Base-by-base conservation (phyloP, 768 basidiomycete genomes). In the Kwoniella europaea region DNA sequence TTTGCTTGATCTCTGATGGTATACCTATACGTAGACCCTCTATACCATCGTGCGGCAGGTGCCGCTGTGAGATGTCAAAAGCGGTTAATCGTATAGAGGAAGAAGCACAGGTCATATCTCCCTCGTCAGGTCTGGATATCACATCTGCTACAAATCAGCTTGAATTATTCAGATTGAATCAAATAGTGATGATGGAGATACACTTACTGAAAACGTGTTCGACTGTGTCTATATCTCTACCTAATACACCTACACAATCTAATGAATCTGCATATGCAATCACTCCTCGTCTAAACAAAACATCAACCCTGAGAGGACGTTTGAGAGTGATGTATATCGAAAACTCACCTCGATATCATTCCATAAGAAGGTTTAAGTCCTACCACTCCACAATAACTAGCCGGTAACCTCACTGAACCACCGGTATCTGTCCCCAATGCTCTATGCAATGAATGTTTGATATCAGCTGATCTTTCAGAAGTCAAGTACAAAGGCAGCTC, bases 291-390 rank as follows among this genome's bases (percentile, higher is more conserved):
- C 95, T 93, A 54, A 1, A 29, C n/a, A n/a, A n/a, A n/a, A n/a
- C n/a, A n/a, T n/a, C n/a, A n/a, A n/a, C n/a, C n/a, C n/a, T n/a
- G n/a, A n/a, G n/a, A n/a, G n/a, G n/a, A n/a, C n/a, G n/a, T n/a
- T n/a, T n/a, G n/a, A n/a, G n/a, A n/a, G n/a, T n/a, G n/a, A n/a
- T n/a, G n/a, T n/a, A n/a, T n/a, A 81, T 12, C 29, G 29, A 22
- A 85, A 61, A 41, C 67, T 65, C 64, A 92, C 92, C 93, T 87
- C 77, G 92, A 94, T 41, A 98, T 84, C 52, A 98, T 85, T 3
- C 96, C 96, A 76, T 98, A 98, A 0, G 94, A 95, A 0, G 96
- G 96, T 79, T 99, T 99, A 55, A 98, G 84, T 0, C 97, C 97
- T 2, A 92, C 89, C 0, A 97, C 86, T 4, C 94, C 93, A 75